These are phyloP conservation scores for Sequoia sempervirens DNA, from an alignment of 75 land plant species.

Conservation along the genomic window DNA sequence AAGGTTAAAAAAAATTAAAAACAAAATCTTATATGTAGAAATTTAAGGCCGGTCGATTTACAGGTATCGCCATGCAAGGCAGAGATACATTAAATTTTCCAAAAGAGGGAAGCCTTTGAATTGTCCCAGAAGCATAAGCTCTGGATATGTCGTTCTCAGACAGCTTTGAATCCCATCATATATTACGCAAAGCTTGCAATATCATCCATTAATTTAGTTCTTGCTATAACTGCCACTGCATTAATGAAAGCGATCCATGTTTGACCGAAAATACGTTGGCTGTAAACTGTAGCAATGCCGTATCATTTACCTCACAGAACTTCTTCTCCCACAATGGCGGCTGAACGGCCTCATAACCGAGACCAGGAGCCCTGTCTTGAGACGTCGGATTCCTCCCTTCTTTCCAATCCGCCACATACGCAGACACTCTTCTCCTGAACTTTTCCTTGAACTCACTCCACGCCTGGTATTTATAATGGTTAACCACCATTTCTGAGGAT, in stretches of 20 bases:
- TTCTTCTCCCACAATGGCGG: conserved; percentile 29
- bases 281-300: conserved; percentile 14
- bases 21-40: too few relatives aligned
- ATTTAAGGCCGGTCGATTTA: too few relatives aligned
- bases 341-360: conserved; percentile 22
- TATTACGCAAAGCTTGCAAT: too few relatives aligned
- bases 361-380: conserved; percentile 32
- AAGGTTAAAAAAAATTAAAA: too few relatives aligned
- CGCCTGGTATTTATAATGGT: conserved; percentile 51
- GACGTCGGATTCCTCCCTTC: conserved; percentile 24
- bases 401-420: conserved; percentile 47
- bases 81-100: too few relatives aligned
- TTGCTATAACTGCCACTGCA: conserved; percentile 3
- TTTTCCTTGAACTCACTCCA: conserved; percentile 38
- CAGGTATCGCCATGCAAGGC: too few relatives aligned
- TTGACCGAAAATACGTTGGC: neutral
- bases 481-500: conserved; percentile 23
- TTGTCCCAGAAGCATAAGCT: too few relatives aligned
- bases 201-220: too few relatives aligned
- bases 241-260: neutral
- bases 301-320: conserved; percentile 37
- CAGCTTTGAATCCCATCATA: too few relatives aligned
- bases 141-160: too few relatives aligned
- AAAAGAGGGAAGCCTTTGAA: too few relatives aligned
- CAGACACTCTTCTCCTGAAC: conserved; percentile 34